These are phyloP conservation scores for Gnomoniopsis smithogilvyi DNA, from an alignment of 2,329 filamentous ascomycete genomes.

Conservation along the genomic window DNA sequence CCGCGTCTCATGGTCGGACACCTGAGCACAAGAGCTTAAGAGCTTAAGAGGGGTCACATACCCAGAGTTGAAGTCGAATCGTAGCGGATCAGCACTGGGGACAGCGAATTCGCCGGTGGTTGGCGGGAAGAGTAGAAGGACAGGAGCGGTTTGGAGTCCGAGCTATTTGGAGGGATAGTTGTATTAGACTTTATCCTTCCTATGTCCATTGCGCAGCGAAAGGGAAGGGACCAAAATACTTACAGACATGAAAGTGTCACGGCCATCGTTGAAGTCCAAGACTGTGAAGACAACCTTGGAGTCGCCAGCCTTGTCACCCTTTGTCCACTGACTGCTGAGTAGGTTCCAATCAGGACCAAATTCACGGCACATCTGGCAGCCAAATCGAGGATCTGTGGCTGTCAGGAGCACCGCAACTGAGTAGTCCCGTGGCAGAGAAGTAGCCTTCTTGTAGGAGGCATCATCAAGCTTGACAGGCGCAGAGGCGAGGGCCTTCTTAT, in stretches of 20 bases:
- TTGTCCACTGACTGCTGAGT: constrained; percentile 80
- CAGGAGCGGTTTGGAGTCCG: constrained; percentile 88
- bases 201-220: background rate
- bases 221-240: constrained; percentile 22
- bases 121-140: constrained; percentile 83
- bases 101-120: constrained; percentile 79
- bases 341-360: constrained; percentile 96
- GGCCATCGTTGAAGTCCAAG: constrained; percentile 84
- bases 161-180: constrained; percentile 58
- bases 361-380: constrained; percentile 81
- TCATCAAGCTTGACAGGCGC: constrained; percentile 77
- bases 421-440: constrained; percentile 77
- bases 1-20: background rate
- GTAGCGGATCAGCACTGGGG: constrained; percentile 62
- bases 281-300: constrained; percentile 76
- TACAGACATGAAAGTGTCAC: constrained; percentile 83
- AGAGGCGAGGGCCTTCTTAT: constrained; percentile 61
- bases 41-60: constrained; percentile 47
- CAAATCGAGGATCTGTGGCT: constrained; percentile 77
- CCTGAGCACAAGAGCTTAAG: background rate
- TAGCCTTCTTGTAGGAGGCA: constrained; percentile 70
- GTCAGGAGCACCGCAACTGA: constrained; percentile 80
- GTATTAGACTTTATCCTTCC: background rate
- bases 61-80: constrained; percentile 84
- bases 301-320: constrained; percentile 73